Conservation (phyloP, 345 rosid species). For the Aquilaria malaccensis region DNA sequence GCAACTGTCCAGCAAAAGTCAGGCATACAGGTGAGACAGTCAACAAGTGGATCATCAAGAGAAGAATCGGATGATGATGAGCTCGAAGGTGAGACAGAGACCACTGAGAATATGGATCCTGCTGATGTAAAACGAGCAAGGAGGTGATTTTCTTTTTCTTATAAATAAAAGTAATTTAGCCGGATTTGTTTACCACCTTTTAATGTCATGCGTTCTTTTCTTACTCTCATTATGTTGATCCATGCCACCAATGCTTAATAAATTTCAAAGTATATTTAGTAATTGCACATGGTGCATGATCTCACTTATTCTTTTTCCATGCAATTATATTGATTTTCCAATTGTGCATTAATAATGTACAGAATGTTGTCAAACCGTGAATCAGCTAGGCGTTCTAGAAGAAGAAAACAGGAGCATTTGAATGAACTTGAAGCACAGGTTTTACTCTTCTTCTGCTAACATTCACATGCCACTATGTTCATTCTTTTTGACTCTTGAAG, state of each 20-base stretch:
- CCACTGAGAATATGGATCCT: conserved; percentile 47
- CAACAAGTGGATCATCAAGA: conserved; percentile 74
- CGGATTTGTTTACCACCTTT: too few species aligned
- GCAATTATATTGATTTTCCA: too few species aligned
- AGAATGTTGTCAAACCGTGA: conserved; percentile 96
- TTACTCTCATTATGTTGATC: too few species aligned
- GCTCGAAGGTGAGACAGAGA: conserved; percentile 77
- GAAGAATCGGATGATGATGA: conserved; percentile 83
- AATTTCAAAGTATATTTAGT: too few species aligned
- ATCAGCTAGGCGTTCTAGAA: conserved; percentile 94
- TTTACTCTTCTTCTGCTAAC: not conserved
- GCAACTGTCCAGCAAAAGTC: conserved; percentile 29
- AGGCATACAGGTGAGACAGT: conserved; percentile 45
- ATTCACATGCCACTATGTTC: not conserved
- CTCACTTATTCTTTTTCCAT: too few species aligned
- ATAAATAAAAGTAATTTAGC: too few species aligned
- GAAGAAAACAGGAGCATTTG: conserved; percentile 78
- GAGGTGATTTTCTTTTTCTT: conserved; percentile 30
- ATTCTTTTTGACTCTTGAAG: not conserved
- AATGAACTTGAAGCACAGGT: conserved; percentile 91
- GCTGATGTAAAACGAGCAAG: conserved; percentile 51
- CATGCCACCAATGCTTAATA: too few species aligned
- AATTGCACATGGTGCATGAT: too few species aligned
- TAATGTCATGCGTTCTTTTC: too few species aligned
- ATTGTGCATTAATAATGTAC: not conserved